phyloP scores from a whole-genome alignment of 2,329 filamentous ascomycete genomes.

The Cylindrodendrum hubeiense region DNA sequence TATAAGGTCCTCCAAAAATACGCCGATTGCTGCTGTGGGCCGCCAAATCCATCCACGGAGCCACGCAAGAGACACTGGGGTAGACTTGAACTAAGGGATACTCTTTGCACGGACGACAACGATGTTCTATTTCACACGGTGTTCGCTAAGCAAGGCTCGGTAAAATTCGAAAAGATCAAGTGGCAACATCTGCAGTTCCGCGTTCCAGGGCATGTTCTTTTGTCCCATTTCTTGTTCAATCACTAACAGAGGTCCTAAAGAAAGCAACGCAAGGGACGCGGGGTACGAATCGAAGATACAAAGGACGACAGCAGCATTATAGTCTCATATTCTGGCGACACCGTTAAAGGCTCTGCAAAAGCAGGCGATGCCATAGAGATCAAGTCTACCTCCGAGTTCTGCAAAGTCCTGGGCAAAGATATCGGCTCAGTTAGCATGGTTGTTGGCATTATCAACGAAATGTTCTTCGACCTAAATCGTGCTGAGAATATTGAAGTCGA shows the following conservation, averaged over 20 bases:
- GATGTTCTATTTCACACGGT: slow-evolving; percentile 10
- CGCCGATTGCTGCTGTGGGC: slow-evolving; percentile 6
- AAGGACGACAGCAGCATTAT: neutral
- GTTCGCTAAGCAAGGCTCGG: slow-evolving; percentile 2
- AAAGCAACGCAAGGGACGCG: neutral
- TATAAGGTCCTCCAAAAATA: neutral
- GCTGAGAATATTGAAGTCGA: slow-evolving; percentile 8
- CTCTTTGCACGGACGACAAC: neutral
- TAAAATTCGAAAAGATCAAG: slow-evolving; percentile 10
- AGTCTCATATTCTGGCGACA: neutral
- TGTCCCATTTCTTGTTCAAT: neutral
- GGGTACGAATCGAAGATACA: neutral
- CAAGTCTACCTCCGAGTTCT: slow-evolving; percentile 3
- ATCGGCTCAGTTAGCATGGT: slow-evolving; percentile 9
- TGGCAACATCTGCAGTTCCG: slow-evolving; percentile 20
- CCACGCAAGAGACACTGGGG: neutral
- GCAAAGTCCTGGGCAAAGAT: neutral
- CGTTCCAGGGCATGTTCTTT: slow-evolving; percentile 2
- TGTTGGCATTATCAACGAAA: slow-evolving; percentile 4
- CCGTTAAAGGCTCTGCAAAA: neutral
- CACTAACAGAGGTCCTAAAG: neutral
- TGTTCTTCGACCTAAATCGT: neutral
- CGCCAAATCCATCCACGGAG: neutral
- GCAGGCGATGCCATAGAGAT: neutral
- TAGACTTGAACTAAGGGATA: slow-evolving; percentile 10